These are phyloP conservation scores for Rhizoclosmatium sp. DNA, from an alignment of 192 early-diverging fungal species.

Conservation along the genomic window DNA sequence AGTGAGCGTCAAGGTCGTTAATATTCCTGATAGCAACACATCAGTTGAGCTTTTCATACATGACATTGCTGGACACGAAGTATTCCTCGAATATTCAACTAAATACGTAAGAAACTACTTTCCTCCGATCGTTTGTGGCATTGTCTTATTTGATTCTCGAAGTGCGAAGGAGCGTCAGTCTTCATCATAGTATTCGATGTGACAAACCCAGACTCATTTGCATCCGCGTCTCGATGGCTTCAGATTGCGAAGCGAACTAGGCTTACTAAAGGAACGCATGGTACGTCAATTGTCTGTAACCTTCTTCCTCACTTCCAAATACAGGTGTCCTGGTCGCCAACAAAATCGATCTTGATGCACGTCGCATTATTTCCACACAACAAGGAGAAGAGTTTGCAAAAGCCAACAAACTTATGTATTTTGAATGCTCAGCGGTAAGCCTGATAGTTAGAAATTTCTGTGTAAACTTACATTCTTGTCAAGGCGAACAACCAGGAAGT, in stretches of 20 bases:
- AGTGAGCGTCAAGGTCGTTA: slow-evolving; percentile 58
- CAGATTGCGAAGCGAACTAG: slow-evolving; percentile 47
- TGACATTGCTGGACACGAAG: slow-evolving; percentile 57
- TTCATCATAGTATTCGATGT: slow-evolving; percentile 56
- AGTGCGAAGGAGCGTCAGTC: slow-evolving; percentile 46
- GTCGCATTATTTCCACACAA: slow-evolving; percentile 44
- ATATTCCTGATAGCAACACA: slow-evolving; percentile 58
- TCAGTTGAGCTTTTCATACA: slow-evolving; percentile 58
- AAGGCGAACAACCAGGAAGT: slow-evolving; percentile 55
- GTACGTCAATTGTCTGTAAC: slow-evolving; percentile 13
- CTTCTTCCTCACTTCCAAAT: neutral
- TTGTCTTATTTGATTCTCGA: neutral
- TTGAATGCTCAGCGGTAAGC: slow-evolving; percentile 59
- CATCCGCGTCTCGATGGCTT: slow-evolving; percentile 48
- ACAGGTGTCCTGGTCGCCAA: slow-evolving; percentile 57
- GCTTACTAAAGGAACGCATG: slow-evolving; percentile 35
- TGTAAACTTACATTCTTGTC: neutral
- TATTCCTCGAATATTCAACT: slow-evolving; percentile 28
- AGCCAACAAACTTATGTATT: slow-evolving; percentile 47
- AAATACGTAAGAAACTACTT: slow-evolving; percentile 20
- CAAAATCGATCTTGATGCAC: slow-evolving; percentile 50
- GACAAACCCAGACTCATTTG: slow-evolving; percentile 56
- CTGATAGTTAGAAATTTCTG: slow-evolving; percentile 5
- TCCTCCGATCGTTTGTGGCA: no score
- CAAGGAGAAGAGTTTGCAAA: slow-evolving; percentile 60